Conservation (phyloP, 2,329 filamentous ascomycete genomes). For the Ascochyta viciae-villosae region DNA sequence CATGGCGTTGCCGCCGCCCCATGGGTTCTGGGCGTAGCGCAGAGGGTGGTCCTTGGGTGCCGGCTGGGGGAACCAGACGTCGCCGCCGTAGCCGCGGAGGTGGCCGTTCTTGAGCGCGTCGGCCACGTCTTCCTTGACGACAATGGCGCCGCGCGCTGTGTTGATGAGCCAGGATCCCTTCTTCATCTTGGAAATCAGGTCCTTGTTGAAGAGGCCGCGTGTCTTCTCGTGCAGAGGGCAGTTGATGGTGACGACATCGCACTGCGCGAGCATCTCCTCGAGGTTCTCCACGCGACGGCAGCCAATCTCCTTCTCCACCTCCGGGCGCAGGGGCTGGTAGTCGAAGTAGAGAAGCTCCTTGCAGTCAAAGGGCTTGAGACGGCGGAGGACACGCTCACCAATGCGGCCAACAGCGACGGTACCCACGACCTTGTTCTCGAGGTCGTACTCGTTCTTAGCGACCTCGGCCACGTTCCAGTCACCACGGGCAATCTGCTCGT, state of each 20-base stretch:
- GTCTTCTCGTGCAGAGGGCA: conserved; percentile 99
- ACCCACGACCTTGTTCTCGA: conserved; percentile 96
- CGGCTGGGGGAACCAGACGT: conserved; percentile 98
- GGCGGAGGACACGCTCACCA: conserved; percentile 94
- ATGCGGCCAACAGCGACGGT: conserved; percentile 98
- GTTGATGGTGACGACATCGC: conserved; percentile 99
- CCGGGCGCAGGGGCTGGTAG: conserved; percentile 89
- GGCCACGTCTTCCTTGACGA: conserved; percentile 98
- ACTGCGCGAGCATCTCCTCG: conserved; percentile 93
- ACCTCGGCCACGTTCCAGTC: conserved; percentile 96
- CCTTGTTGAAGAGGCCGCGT: conserved; percentile 96
- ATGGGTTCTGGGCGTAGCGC: conserved; percentile 91
- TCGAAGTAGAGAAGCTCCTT: conserved; percentile 99
- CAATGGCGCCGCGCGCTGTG: conserved; percentile 97
- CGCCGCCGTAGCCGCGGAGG: conserved; percentile 85
- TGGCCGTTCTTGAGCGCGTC: conserved; percentile 91
- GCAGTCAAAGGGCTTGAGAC: conserved; percentile 98
- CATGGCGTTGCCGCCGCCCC: conserved; percentile 97
- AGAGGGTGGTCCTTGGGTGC: conserved; percentile 92
- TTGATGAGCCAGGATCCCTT: conserved; percentile 96
- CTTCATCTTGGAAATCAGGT: conserved; percentile 99
- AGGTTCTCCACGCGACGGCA: conserved; percentile 86
- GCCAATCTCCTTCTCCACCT: conserved; percentile 94
- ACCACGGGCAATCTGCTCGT: conserved; percentile 87
- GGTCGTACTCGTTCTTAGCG: conserved; percentile 98